Evolutionary conservation across 768 basidiomycete species (phyloP).

Genomic region (Suillus americanus): DNA sequence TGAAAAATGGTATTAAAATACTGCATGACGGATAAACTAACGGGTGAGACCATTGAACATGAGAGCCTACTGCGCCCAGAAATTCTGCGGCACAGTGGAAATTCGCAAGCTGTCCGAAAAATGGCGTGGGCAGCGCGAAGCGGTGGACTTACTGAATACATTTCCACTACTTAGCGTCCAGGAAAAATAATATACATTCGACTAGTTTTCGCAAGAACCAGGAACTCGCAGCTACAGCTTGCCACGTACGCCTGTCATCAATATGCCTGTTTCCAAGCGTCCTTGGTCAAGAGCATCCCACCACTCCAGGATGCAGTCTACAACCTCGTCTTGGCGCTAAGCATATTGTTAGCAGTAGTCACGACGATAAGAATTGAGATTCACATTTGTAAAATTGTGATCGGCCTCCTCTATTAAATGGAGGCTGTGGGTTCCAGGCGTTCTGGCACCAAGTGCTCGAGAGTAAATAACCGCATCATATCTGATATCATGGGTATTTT

Average conservation of each 20-base stretch:
- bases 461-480: conserved; percentile 75
- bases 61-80: not conserved
- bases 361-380: not conserved
- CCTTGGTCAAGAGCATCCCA: conserved; percentile 47
- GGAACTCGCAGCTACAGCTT: conserved; percentile 37
- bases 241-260: conserved; percentile 54
- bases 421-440: conserved; percentile 69
- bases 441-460: conserved; percentile 52
- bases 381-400: conserved; percentile 71
- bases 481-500: conserved; percentile 34
- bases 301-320: conserved; percentile 70
- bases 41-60: not conserved
- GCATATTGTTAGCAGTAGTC: conserved; percentile 1
- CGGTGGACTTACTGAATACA: not conserved
- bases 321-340: conserved; percentile 64
- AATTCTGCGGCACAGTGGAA: not conserved
- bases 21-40: not conserved
- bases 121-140: not conserved
- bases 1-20: not conserved
- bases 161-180: not conserved
- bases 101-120: not conserved
- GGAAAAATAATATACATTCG: not conserved
- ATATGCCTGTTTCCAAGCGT: conserved; percentile 59
- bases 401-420: conserved; percentile 73
- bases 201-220: not conserved